A percentile compares a stretch with the other conserved stretches of the same genome.
These are phyloP conservation scores for Myriosclerotinia scirpicola DNA, from an alignment of 2,329 filamentous ascomycete species.

Conservation along the genomic window DNA sequence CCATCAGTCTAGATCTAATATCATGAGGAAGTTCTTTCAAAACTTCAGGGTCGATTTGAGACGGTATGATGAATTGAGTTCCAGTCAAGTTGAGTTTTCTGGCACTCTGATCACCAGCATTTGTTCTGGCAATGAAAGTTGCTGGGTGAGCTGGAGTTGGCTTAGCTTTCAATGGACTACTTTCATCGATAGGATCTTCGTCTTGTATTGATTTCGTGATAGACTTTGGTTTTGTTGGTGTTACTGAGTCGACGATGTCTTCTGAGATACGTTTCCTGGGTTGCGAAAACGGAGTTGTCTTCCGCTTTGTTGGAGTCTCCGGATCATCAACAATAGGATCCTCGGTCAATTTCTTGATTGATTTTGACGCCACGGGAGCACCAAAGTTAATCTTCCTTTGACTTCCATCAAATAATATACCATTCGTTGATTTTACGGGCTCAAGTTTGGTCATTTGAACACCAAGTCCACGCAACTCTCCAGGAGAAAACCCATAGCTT, in stretches of 20 bases:
- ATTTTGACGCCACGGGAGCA: slow-evolving; percentile 45
- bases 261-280: slow-evolving; percentile 24
- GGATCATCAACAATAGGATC: slow-evolving; percentile 49
- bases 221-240: slow-evolving; percentile 34
- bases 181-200: slow-evolving; percentile 54
- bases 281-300: slow-evolving; percentile 24
- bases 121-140: slow-evolving; percentile 51
- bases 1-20: slow-evolving; percentile 73
- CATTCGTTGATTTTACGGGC: slow-evolving; percentile 59
- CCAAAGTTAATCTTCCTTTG: slow-evolving; percentile 79
- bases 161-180: slow-evolving; percentile 54
- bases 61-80: slow-evolving; percentile 89
- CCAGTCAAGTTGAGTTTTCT: slow-evolving; percentile 76
- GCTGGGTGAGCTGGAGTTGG: slow-evolving; percentile 50
- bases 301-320: slow-evolving; percentile 43
- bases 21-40: slow-evolving; percentile 80
- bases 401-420: slow-evolving; percentile 65
- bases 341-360: slow-evolving; percentile 44
- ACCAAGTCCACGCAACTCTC: slow-evolving; percentile 88
- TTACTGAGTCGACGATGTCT: slow-evolving; percentile 34
- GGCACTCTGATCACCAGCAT: slow-evolving; percentile 50
- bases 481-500: slow-evolving; percentile 80
- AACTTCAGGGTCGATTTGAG: slow-evolving; percentile 77
- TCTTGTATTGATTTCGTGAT: slow-evolving; percentile 21
- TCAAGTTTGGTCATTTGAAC: slow-evolving; percentile 94